phyloP scores from a whole-genome alignment of 2,329 filamentous ascomycete species.

The Graphiopsis chlorocephala region DNA sequence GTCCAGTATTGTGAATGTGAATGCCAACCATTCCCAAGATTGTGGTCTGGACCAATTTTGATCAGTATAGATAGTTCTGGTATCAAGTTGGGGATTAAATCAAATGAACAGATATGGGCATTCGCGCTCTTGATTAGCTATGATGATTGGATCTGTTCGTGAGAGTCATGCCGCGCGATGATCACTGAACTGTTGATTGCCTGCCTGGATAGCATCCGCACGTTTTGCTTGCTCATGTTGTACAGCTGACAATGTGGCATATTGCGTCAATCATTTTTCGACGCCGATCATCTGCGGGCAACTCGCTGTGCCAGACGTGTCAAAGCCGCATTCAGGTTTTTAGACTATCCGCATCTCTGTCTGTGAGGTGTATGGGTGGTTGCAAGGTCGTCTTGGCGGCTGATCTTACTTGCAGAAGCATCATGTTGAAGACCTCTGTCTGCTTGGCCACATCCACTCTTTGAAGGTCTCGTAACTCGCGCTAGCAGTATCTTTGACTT shows the following conservation, averaged over 20 bases:
- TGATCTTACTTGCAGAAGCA: neutral
- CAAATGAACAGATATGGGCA: neutral
- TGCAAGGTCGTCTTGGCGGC: neutral
- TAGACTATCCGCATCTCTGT: too few species aligned
- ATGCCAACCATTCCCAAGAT: neutral
- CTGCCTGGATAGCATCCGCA: neutral
- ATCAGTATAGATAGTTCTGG: neutral
- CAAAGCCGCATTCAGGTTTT: neutral
- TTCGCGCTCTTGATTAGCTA: neutral
- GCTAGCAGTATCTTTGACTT: conserved; percentile 21
- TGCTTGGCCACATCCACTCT: conserved; percentile 33
- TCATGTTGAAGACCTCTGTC: conserved; percentile 14
- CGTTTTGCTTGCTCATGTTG: neutral
- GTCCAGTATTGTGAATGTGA: too few species aligned
- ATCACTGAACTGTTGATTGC: neutral
- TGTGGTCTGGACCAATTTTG: neutral
- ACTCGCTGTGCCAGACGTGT: neutral
- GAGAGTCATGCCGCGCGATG: neutral
- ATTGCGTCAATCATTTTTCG: neutral
- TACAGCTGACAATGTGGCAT: neutral
- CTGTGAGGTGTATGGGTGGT: neutral
- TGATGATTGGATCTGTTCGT: neutral
- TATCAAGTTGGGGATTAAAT: neutral
- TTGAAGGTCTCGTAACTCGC: conserved; percentile 31
- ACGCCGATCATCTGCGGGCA: neutral